phyloP scores from a whole-genome alignment of 768 basidiomycete genomes.

The Fistulinella prunicolor region DNA sequence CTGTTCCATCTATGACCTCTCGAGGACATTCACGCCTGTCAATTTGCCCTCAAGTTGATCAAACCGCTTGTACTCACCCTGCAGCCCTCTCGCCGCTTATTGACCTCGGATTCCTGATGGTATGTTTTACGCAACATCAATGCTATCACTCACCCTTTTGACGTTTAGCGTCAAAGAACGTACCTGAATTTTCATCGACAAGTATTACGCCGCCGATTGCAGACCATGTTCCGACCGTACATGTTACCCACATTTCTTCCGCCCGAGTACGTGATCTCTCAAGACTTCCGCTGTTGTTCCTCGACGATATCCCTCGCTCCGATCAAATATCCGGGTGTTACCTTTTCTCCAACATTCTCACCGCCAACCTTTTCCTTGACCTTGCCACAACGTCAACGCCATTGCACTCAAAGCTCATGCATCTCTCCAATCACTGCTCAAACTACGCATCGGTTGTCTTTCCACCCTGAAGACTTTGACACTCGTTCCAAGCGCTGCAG shows the following conservation, averaged over 20 bases:
- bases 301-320: slow-evolving; percentile 1
- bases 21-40: too few species aligned
- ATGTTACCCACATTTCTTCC: too few species aligned
- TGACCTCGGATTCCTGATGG: background rate
- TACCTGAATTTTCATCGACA: background rate
- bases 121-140: background rate
- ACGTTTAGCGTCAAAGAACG: background rate
- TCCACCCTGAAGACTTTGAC: background rate
- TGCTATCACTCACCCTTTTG: background rate
- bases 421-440: background rate
- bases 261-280: background rate
- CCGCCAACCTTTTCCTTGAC: background rate
- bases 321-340: background rate
- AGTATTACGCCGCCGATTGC: background rate
- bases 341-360: background rate
- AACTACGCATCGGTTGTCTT: background rate
- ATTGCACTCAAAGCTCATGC: background rate
- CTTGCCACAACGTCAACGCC: background rate
- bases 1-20: too few species aligned
- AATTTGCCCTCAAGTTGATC: too few species aligned
- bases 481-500: background rate
- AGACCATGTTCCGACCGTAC: too few species aligned
- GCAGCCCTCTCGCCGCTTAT: background rate
- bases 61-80: too few species aligned
- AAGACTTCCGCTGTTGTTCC: too few species aligned